phyloP scores from a whole-genome alignment of 495 filamentous ascomycete genomes.

The Chaetomium cochliodes region DNA sequence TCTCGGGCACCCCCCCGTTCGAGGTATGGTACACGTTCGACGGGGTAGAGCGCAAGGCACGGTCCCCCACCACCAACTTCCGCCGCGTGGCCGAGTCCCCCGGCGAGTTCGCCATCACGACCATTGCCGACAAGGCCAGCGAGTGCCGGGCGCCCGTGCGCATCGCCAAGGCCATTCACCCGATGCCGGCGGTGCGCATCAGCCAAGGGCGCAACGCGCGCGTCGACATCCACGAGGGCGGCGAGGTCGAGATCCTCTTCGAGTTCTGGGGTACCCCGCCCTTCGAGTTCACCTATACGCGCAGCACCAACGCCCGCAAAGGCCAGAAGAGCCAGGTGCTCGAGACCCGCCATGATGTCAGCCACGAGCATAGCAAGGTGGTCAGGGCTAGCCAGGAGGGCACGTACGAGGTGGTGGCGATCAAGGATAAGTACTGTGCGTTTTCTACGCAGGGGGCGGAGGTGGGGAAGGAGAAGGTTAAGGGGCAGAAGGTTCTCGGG shows the following conservation, averaged over 20 bases:
- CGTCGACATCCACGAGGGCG: conserved; percentile 94
- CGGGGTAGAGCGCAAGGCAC: conserved; percentile 71
- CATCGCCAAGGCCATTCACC: conserved; percentile 78
- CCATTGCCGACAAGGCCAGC: conserved; percentile 75
- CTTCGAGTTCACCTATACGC: conserved; percentile 95
- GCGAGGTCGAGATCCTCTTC: conserved; percentile 86
- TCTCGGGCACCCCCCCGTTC: conserved; percentile 86
- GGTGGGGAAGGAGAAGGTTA: conserved; percentile 9
- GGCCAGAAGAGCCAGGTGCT: conserved; percentile 74
- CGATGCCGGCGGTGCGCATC: conserved; percentile 85
- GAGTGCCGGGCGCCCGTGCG: conserved; percentile 76
- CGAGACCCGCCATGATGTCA: conserved; percentile 84
- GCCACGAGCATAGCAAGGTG: conserved; percentile 73
- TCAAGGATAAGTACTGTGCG: conserved; percentile 87
- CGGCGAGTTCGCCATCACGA: conserved; percentile 83
- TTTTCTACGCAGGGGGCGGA: conserved; percentile 61
- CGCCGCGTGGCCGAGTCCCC: conserved; percentile 86
- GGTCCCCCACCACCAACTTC: conserved; percentile 73
- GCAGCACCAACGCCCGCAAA: conserved; percentile 77
- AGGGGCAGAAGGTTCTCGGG: conserved; percentile 28
- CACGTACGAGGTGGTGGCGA: conserved; percentile 92
- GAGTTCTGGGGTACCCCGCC: conserved; percentile 93
- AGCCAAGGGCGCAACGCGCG: conserved; percentile 72
- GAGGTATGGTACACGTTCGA: conserved; percentile 90
- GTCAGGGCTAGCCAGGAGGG: conserved; percentile 86